These are phyloP conservation scores for Aristolochia contorta DNA, from an alignment of 164 flowering plant species.

Conservation along the genomic window DNA sequence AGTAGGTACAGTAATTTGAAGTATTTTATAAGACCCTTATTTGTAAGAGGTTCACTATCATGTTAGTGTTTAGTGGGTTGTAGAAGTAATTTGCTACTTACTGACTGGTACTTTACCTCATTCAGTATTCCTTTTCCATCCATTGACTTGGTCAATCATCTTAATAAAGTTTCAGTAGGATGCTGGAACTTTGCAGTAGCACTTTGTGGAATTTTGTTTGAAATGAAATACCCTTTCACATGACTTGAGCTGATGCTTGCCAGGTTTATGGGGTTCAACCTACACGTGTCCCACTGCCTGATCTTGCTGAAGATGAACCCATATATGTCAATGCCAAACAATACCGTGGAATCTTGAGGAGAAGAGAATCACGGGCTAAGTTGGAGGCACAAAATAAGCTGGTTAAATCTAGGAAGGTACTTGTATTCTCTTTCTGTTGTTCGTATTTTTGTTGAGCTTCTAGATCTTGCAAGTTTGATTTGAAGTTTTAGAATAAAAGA, in stretches of 20 bases:
- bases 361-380: conserved; percentile 77
- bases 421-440: neutral
- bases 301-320: conserved; percentile 64
- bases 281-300: conserved; percentile 62
- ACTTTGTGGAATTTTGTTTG: neutral
- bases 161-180: neutral
- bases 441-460: neutral
- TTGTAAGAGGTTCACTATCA: too few species aligned
- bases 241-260: conserved; percentile 30
- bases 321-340: conserved; percentile 83
- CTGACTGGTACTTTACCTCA: neutral
- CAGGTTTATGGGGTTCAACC: conserved; percentile 47
- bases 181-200: neutral
- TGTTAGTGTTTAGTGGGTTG: neutral
- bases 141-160: neutral
- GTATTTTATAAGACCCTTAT: too few species aligned
- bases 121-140: neutral
- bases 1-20: too few species aligned
- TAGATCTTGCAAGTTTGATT: too few species aligned
- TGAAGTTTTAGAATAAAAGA: too few species aligned
- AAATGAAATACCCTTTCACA: neutral
- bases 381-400: conserved; percentile 79
- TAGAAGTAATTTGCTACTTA: neutral
- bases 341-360: conserved; percentile 63
- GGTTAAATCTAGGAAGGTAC: conserved; percentile 57